A percentile compares a stretch with the other conserved stretches of the same genome.
Evolutionary conservation across 169 alveolate genomes (phyloP).

Genomic region (Plasmodium fragile): DNA sequence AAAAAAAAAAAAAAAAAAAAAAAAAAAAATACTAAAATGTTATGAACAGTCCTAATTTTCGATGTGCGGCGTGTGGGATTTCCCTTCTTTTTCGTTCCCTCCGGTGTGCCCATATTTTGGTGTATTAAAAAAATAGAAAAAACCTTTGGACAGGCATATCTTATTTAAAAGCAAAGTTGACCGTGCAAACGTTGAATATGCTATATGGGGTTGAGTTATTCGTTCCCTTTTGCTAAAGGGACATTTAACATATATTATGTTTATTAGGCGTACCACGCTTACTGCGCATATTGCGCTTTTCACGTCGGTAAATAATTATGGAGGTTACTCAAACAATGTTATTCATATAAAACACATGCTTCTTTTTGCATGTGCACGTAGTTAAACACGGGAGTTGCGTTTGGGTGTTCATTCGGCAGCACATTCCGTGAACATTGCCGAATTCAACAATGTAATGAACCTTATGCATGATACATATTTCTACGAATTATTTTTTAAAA

Average conservation of each 20-base stretch:
- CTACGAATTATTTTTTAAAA: neutral
- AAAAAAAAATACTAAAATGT: neutral
- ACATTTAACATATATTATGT: neutral
- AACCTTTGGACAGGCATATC: neutral
- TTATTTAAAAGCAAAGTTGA: neutral
- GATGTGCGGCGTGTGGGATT: neutral
- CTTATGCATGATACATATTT: neutral
- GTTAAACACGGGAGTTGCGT: neutral
- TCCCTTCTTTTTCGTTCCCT: neutral
- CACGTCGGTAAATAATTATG: neutral
- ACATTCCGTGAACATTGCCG: neutral
- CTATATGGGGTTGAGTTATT: neutral
- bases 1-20: constrained; percentile 1
- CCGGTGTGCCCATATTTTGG: neutral
- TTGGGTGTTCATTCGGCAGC: neutral
- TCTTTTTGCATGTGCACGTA: neutral
- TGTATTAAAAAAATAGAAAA: neutral
- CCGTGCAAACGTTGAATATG: neutral
- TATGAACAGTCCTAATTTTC: neutral
- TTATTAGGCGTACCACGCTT: neutral
- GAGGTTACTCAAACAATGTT: constrained; percentile 4
- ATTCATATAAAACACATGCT: neutral
- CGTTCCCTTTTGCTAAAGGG: constrained; percentile 1
- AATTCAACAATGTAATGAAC: neutral
- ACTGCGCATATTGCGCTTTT: neutral